phyloP scores from a whole-genome alignment of 805 yeast species.

The Kodamaea kaohsiungensis region DNA sequence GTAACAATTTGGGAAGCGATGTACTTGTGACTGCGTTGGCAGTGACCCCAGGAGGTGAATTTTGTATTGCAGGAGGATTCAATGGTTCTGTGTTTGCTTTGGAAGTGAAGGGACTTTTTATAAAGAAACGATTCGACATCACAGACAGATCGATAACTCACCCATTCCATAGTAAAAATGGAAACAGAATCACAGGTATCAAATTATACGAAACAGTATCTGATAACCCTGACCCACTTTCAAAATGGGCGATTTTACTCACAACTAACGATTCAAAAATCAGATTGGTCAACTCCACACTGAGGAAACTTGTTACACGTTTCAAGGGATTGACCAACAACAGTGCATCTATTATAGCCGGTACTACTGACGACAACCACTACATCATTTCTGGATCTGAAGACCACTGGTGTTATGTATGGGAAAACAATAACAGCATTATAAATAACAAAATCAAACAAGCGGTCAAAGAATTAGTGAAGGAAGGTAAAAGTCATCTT shows the following conservation, averaged over 20 bases:
- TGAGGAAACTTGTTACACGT: constrained; percentile 58
- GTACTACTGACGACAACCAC: constrained; percentile 54
- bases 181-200: constrained; percentile 72
- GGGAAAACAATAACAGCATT: constrained; percentile 56
- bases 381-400: constrained; percentile 80
- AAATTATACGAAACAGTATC: constrained; percentile 42
- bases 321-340: constrained; percentile 74
- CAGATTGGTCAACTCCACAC: constrained; percentile 59
- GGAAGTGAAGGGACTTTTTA: constrained; percentile 62
- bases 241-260: constrained; percentile 45
- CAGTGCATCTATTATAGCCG: constrained; percentile 71
- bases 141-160: constrained; percentile 26
- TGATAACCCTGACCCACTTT: constrained; percentile 13
- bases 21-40: constrained; percentile 74
- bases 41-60: constrained; percentile 65
- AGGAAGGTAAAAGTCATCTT: constrained; percentile 36
- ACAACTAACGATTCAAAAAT: constrained; percentile 84
- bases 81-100: constrained; percentile 65
- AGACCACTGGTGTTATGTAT: constrained; percentile 82
- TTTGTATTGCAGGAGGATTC: constrained; percentile 73
- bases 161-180: constrained; percentile 27
- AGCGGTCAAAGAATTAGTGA: constrained; percentile 35
- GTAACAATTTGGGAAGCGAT: constrained; percentile 53
- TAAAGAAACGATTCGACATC: constrained; percentile 33
- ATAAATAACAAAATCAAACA: constrained; percentile 39